Percentiles rank a stretch among this genome's conserved stretches.
phyloP scores from a whole-genome alignment of 2,329 filamentous ascomycete species.

The Sporothrix dimorphospora region DNA sequence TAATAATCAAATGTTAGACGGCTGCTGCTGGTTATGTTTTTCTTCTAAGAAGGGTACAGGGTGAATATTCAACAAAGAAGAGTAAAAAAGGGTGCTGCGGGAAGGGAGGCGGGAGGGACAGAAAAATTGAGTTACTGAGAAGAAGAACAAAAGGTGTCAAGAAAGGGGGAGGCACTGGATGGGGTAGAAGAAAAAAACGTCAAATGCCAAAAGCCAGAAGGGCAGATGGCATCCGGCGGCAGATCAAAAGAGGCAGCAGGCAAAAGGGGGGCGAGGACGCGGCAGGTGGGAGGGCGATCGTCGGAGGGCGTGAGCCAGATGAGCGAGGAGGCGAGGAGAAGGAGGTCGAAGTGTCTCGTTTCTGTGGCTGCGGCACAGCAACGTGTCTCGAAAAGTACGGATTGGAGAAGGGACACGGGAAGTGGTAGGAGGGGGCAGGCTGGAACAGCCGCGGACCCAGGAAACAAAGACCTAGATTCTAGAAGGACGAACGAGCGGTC shows the following conservation, averaged over 20 bases:
- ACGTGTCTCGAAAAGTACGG: slow-evolving; percentile 16
- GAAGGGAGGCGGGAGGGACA: background rate
- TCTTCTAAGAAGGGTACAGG: background rate
- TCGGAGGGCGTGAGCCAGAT: background rate
- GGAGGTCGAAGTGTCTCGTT: background rate
- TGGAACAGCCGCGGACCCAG: slow-evolving; percentile 14
- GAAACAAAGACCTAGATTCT: slow-evolving; percentile 16
- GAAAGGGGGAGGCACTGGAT: slow-evolving; percentile 5
- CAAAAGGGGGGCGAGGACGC: background rate
- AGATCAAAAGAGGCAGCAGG: slow-evolving; percentile 11
- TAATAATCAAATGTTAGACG: slow-evolving; percentile 6
- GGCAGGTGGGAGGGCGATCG: background rate
- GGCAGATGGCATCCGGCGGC: slow-evolving; percentile 2
- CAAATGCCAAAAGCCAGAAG: background rate
- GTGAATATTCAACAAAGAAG: slow-evolving; percentile 19
- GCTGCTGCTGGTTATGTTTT: background rate
- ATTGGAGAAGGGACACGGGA: background rate
- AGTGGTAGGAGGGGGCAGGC: background rate
- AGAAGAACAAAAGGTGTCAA: slow-evolving; percentile 18
- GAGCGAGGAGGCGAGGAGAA: slow-evolving; percentile 5
- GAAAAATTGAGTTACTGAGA: slow-evolving; percentile 14
- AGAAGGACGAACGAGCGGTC: background rate
- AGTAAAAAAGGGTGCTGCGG: background rate
- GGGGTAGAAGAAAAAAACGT: slow-evolving; percentile 10
- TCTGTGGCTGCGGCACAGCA: slow-evolving; percentile 22